phyloP scores from a whole-genome alignment of 2,329 filamentous ascomycete genomes.

The Alternaria brassicicola region DNA sequence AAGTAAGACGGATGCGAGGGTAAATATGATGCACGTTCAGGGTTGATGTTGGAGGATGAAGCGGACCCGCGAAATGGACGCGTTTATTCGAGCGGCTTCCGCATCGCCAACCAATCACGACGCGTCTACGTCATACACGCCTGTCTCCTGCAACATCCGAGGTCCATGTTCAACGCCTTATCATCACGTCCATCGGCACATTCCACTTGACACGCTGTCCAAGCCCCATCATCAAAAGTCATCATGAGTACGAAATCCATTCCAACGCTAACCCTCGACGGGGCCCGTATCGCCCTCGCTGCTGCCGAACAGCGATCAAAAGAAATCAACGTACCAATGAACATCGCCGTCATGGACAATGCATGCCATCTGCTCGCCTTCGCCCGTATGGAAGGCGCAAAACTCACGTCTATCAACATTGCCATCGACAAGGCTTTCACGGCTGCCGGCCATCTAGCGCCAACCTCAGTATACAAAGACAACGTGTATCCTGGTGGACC shows the following conservation, averaged over 20 bases:
- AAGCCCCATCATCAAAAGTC: not conserved
- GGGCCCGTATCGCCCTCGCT: constrained; percentile 44
- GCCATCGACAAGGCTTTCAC: constrained; percentile 68
- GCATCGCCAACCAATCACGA: not conserved
- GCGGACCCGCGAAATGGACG: not conserved
- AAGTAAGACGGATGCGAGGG: not conserved
- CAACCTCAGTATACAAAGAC: constrained; percentile 61
- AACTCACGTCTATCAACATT: constrained; percentile 61
- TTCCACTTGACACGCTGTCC: not conserved
- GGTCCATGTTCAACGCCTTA: not conserved
- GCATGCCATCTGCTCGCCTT: constrained; percentile 56
- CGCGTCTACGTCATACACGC: not conserved
- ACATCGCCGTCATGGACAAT: constrained; percentile 58
- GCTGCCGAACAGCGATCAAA: constrained; percentile 47
- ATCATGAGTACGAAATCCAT: constrained; percentile 43
- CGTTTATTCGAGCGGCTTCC: not conserved
- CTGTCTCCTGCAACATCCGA: constrained; percentile 6
- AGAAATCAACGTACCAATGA: constrained; percentile 52
- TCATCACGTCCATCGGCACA: not conserved
- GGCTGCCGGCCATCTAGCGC: constrained; percentile 60
- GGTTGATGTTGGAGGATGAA: not conserved
- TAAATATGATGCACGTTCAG: not conserved
- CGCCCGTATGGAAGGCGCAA: constrained; percentile 56
- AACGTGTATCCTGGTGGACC: constrained; percentile 60
- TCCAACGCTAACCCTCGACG: constrained; percentile 44